These are phyloP conservation scores for Lactarius sanguifluus DNA, from an alignment of 768 basidiomycete genomes.

Conservation along the genomic window DNA sequence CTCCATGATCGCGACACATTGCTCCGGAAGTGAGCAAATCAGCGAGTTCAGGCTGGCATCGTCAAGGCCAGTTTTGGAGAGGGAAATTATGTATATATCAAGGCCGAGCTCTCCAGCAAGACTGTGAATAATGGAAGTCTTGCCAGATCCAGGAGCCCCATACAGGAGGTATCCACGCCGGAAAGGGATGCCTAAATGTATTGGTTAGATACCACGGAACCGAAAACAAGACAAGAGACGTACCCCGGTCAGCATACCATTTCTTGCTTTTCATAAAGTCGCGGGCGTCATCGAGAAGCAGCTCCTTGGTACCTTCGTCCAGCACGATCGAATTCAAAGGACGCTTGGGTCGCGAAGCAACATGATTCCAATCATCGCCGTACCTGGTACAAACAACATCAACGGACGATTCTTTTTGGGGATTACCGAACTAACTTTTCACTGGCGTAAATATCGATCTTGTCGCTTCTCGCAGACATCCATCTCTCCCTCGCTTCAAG, in stretches of 20 bases:
- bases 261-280: conserved; percentile 67
- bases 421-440: conserved; percentile 38
- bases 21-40: conserved; percentile 62
- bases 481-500: conserved; percentile 25
- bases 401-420: neutral
- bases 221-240: conserved; percentile 4
- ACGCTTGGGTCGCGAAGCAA: conserved; percentile 62
- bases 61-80: conserved; percentile 62
- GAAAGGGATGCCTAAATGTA: conserved; percentile 57
- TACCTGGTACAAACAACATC: conserved; percentile 11
- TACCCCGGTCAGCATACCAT: conserved; percentile 73
- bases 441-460: conserved; percentile 47
- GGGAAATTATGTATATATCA: conserved; percentile 69
- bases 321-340: conserved; percentile 66
- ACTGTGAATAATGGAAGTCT: conserved; percentile 74
- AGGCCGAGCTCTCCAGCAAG: conserved; percentile 77
- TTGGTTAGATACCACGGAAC: neutral
- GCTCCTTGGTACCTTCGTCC: conserved; percentile 65
- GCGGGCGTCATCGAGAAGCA: conserved; percentile 62
- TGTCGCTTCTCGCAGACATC: conserved; percentile 16
- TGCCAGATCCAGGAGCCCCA: conserved; percentile 76
- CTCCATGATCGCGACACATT: conserved; percentile 78
- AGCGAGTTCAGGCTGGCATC: conserved; percentile 58
- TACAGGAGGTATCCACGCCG: conserved; percentile 77
- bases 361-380: conserved; percentile 50